A percentile compares a stretch with the other conserved stretches of the same genome.
phyloP scores from a whole-genome alignment of 202 grass and related monocot genomes.

The Schoenoplectus triqueter region DNA sequence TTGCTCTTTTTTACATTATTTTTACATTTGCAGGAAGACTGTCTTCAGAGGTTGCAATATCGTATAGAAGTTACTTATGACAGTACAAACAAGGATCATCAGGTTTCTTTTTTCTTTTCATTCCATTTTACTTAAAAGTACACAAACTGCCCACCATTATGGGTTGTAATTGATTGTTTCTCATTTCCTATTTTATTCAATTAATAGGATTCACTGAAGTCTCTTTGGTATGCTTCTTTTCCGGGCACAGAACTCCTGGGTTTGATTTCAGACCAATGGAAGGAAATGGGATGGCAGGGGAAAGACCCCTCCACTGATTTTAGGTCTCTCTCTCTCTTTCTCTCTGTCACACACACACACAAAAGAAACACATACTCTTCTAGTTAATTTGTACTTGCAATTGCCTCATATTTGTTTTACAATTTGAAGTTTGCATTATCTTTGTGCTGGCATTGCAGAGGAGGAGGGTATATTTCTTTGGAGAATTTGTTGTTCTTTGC shows the following conservation, averaged over 20 bases:
- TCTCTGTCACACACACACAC: constrained; percentile 16
- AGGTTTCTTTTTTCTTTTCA: constrained; percentile 50
- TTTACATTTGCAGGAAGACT: constrained; percentile 66
- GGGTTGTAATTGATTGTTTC: constrained; percentile 41
- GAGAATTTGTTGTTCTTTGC: constrained; percentile 96
- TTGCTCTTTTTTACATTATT: constrained; percentile 6
- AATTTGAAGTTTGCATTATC: constrained; percentile 34
- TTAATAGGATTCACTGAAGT: constrained; percentile 72
- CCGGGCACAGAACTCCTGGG: constrained; percentile 80
- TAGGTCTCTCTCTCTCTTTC: constrained; percentile 52
- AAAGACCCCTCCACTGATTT: constrained; percentile 99
- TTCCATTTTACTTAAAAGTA: not conserved
- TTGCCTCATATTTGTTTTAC: constrained; percentile 29
- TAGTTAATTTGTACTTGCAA: constrained; percentile 5
- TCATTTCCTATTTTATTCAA: constrained; percentile 39
- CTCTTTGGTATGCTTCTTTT: constrained; percentile 87
- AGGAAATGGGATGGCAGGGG: constrained; percentile 99
- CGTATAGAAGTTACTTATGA: constrained; percentile 87
- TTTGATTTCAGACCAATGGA: constrained; percentile 99
- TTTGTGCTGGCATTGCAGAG: constrained; percentile 62
- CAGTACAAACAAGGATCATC: constrained; percentile 71
- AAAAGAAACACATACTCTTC: constrained; percentile 17
- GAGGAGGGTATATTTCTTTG: constrained; percentile 97
- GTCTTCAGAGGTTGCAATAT: constrained; percentile 74
- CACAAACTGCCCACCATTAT: constrained; percentile 24